Conservation (phyloP, 257 asterid genomes). For the Cordia subcordata region DNA sequence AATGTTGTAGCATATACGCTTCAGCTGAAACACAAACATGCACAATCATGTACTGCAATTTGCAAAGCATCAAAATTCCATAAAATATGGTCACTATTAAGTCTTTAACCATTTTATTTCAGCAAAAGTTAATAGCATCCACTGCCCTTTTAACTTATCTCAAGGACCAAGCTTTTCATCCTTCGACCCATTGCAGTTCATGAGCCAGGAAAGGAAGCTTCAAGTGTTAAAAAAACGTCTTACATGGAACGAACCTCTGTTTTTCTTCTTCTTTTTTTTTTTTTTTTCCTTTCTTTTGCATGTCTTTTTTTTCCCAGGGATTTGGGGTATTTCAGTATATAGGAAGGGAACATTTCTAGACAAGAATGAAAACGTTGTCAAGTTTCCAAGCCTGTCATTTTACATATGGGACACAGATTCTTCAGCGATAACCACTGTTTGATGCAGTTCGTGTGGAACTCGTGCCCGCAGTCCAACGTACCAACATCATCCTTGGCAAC, state of each 20-base stretch:
- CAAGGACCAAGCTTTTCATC: background rate
- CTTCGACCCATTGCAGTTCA: background rate
- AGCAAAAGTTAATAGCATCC: background rate
- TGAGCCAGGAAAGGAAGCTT: conserved; percentile 4
- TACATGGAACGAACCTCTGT: background rate
- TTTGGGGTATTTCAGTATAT: background rate
- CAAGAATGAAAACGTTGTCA: conserved; percentile 10
- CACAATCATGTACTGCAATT: background rate
- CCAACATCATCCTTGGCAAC: conserved; percentile 58
- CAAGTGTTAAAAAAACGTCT: background rate
- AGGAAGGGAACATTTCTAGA: background rate
- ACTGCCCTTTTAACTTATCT: background rate
- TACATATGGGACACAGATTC: conserved; percentile 89
- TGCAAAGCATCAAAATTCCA: background rate
- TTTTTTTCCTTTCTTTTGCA: background rate
- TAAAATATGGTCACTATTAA: background rate
- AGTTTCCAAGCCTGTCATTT: conserved; percentile 57
- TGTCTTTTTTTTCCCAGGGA: background rate
- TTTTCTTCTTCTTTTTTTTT: background rate
- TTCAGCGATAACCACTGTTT: conserved; percentile 75
- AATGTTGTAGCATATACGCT: too few relatives aligned
- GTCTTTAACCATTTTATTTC: background rate
- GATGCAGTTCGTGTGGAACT: conserved; percentile 71
- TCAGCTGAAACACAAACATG: background rate
- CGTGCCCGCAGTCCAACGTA: conserved; percentile 68